A percentile compares a stretch with the other conserved stretches of the same genome.
phyloP scores from a whole-genome alignment of 1,139 yeast species.

The Sugiyamaella sp. region DNA sequence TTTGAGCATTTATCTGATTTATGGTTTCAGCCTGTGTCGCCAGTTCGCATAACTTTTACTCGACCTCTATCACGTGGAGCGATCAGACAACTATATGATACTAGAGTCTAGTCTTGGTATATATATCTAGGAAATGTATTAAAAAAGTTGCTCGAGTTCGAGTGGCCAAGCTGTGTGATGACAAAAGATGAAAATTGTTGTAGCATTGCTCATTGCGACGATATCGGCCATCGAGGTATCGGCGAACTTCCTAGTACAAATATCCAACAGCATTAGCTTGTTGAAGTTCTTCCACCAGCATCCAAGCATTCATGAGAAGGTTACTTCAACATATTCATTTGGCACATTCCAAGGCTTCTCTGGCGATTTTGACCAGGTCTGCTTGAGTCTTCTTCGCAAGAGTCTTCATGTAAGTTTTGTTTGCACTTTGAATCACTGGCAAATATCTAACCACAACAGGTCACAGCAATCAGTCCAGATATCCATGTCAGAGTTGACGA shows the following conservation, averaged over 20 bases:
- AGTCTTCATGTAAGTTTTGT: conserved; percentile 28
- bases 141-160: not conserved
- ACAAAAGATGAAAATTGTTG: conserved; percentile 1
- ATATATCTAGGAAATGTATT: conserved; percentile 5
- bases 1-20: conserved; percentile 12
- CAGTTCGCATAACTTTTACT: conserved; percentile 7
- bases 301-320: conserved; percentile 31
- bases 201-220: conserved; percentile 1
- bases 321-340: conserved; percentile 36
- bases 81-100: not conserved
- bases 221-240: conserved; percentile 6
- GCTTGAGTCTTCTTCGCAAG: conserved; percentile 27
- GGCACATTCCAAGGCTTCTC: conserved; percentile 38
- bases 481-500: conserved; percentile 34
- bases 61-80: conserved; percentile 9
- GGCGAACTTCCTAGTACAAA: conserved; percentile 35
- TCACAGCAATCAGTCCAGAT: conserved; percentile 38
- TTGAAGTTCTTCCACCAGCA: conserved; percentile 32
- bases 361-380: conserved; percentile 35
- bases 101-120: not conserved
- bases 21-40: conserved; percentile 11
- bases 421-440: not conserved
- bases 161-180: not conserved
- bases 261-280: conserved; percentile 30
- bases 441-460: conserved; percentile 28